Conservation (phyloP, 164 flowering plant species). For the Vitis amurensis region DNA sequence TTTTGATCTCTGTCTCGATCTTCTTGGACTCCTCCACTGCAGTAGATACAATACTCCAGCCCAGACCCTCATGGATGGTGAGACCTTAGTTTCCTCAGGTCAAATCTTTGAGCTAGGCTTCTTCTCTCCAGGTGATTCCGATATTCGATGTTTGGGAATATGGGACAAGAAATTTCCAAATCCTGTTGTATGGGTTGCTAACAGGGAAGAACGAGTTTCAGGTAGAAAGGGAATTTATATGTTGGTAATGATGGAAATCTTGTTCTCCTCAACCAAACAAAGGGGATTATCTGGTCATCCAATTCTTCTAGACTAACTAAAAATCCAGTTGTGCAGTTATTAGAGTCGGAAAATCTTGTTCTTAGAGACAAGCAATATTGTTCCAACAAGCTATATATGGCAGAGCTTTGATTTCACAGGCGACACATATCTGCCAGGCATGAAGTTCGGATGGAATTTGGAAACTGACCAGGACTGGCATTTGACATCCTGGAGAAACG, state of each 20-base stretch:
- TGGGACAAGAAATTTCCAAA: slow-evolving; percentile 17
- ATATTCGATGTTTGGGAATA: slow-evolving; percentile 9
- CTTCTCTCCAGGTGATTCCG: slow-evolving; percentile 19
- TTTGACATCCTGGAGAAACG: slow-evolving; percentile 31
- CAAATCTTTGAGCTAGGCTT: slow-evolving; percentile 17
- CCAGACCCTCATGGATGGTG: not conserved
- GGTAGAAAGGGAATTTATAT: slow-evolving; percentile 7
- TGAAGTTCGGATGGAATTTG: slow-evolving; percentile 23
- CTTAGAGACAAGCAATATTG: not conserved
- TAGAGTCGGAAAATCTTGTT: slow-evolving; percentile 25
- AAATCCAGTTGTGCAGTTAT: slow-evolving; percentile 1
- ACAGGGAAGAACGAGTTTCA: slow-evolving; percentile 11
- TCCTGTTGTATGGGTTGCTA: slow-evolving; percentile 26
- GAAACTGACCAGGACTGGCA: slow-evolving; percentile 1
- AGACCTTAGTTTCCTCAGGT: not conserved
- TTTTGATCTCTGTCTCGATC: too few species aligned
- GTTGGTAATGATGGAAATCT: slow-evolving; percentile 3
- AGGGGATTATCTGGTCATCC: slow-evolving; percentile 12
- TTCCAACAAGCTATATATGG: slow-evolving; percentile 1
- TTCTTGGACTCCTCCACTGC: too few species aligned
- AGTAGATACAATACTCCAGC: not conserved
- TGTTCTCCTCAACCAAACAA: not conserved
- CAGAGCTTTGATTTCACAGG: slow-evolving; percentile 26
- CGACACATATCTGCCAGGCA: slow-evolving; percentile 21
- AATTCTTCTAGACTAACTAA: not conserved